Conservation (phyloP, 139 green algal genomes). For the Pleodorina starrii region DNA sequence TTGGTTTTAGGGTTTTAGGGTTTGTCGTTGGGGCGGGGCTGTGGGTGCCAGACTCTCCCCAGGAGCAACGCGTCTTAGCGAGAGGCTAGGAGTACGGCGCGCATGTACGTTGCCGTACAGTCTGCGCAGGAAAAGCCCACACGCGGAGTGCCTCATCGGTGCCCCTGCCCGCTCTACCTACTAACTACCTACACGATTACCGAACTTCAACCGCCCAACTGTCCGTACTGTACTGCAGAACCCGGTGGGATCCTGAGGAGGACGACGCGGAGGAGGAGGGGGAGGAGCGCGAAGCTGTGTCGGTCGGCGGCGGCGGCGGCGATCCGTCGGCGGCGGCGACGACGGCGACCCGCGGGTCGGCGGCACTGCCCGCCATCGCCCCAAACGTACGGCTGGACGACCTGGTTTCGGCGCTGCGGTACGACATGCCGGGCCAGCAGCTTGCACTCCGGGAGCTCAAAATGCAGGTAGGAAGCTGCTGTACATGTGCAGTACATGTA, state of each 20-base stretch:
- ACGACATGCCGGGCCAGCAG: conserved; percentile 48
- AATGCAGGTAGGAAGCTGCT: conserved; percentile 19
- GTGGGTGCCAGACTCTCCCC: too few relatives aligned
- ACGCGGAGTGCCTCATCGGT: too few relatives aligned
- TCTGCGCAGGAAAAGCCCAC: too few relatives aligned
- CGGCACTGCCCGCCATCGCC: background rate
- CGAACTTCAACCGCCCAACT: too few relatives aligned
- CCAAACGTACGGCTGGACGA: conserved; percentile 21
- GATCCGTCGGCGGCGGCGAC: background rate
- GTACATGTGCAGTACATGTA: too few relatives aligned
- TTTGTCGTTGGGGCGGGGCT: too few relatives aligned
- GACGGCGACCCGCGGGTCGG: background rate
- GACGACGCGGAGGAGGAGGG: background rate
- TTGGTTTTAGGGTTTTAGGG: too few relatives aligned
- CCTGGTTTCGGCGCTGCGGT: conserved; percentile 47
- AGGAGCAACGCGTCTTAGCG: too few relatives aligned
- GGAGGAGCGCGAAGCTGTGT: background rate
- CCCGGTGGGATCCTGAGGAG: background rate
- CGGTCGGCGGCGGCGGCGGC: background rate
- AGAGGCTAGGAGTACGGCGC: too few relatives aligned
- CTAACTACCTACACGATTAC: too few relatives aligned
- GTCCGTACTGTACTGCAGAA: background rate
- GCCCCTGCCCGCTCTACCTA: too few relatives aligned
- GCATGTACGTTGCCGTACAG: too few relatives aligned
- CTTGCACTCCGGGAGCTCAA: background rate